Percentiles rank a stretch among this genome's conserved stretches.
Conservation (phyloP, 805 yeast genomes). For the Cyberlindnera mississippiensis region DNA sequence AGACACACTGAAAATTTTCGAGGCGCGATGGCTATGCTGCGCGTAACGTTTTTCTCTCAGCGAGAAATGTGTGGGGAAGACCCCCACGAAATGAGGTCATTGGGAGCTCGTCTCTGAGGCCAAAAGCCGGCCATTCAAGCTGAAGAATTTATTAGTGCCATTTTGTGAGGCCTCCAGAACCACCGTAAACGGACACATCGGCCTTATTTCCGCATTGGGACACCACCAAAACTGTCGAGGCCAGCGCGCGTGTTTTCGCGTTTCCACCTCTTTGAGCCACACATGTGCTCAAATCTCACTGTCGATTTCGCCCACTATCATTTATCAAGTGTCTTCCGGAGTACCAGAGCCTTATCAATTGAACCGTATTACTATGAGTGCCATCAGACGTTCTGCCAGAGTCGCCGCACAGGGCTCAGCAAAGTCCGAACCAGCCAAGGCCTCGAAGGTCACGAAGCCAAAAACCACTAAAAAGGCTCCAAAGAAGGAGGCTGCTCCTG, state of each 20-base stretch:
- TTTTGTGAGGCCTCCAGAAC: too few species aligned
- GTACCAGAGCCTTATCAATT: too few species aligned
- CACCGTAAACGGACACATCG: too few species aligned
- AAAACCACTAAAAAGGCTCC: slow-evolving; percentile 4
- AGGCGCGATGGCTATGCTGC: slow-evolving; percentile 9
- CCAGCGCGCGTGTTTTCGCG: slow-evolving; percentile 1
- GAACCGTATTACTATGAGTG: too few species aligned
- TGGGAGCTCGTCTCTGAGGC: not conserved
- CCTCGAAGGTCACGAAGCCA: slow-evolving; percentile 26
- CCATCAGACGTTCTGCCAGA: slow-evolving; percentile 19
- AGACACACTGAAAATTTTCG: slow-evolving; percentile 7
- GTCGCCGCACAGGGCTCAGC: slow-evolving; percentile 10
- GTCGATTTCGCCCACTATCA: too few species aligned
- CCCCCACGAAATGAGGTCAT: too few species aligned
- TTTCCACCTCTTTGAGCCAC: not conserved
- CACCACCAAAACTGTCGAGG: too few species aligned
- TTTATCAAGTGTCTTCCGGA: too few species aligned
- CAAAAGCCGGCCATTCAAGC: too few species aligned
- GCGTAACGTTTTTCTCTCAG: slow-evolving; percentile 1
- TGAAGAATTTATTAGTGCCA: too few species aligned
- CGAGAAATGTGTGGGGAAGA: not conserved
- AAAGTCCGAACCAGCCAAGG: slow-evolving; percentile 14
- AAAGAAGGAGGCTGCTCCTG: not conserved
- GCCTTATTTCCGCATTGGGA: too few species aligned
- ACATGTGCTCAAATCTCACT: too few species aligned